Percentiles rank a stretch among this genome's conserved stretches.
These are phyloP conservation scores for Mortierella sp. DNA, from an alignment of 371 early-diverging fungal genomes.

Conservation along the genomic window DNA sequence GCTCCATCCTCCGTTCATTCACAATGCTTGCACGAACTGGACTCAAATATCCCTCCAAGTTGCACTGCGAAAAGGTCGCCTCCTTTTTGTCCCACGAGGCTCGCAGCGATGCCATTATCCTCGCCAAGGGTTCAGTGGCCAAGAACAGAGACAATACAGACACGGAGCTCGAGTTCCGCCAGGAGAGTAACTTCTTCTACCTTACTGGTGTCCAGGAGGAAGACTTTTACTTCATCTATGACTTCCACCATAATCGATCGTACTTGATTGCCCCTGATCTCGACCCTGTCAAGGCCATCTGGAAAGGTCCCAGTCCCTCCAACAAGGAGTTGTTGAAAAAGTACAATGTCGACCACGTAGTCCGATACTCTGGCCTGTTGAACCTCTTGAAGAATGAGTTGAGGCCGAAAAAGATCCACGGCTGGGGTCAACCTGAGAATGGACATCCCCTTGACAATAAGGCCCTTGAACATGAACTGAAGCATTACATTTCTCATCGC, in stretches of 20 bases:
- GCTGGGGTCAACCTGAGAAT: constrained; percentile 45
- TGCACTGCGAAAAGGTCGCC: constrained; percentile 53
- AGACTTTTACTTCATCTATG: constrained; percentile 65
- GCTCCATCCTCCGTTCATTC: constrained; percentile 17
- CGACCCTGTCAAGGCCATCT: constrained; percentile 59
- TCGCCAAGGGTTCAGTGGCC: constrained; percentile 53
- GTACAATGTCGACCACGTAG: constrained; percentile 66
- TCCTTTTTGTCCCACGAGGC: constrained; percentile 24
- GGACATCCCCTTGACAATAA: constrained; percentile 27
- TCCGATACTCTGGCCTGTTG: constrained; percentile 55
- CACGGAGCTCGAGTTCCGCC: constrained; percentile 66
- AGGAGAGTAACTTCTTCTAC: constrained; percentile 71
- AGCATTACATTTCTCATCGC: constrained; percentile 48
- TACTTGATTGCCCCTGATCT: constrained; percentile 65
- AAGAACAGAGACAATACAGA: constrained; percentile 65
- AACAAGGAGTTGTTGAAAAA: constrained; percentile 58
- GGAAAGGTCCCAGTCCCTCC: constrained; percentile 63
- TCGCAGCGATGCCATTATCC: constrained; percentile 30
- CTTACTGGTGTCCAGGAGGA: constrained; percentile 68
- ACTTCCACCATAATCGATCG: constrained; percentile 50
- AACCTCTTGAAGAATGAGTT: constrained; percentile 35
- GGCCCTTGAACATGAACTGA: constrained; percentile 39
- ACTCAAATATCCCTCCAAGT: constrained; percentile 50
- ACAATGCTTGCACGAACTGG: constrained; percentile 50
- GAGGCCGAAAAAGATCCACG: constrained; percentile 56